phyloP scores from a whole-genome alignment of 208 protist genomes.

The Leishmania tarentolae region DNA sequence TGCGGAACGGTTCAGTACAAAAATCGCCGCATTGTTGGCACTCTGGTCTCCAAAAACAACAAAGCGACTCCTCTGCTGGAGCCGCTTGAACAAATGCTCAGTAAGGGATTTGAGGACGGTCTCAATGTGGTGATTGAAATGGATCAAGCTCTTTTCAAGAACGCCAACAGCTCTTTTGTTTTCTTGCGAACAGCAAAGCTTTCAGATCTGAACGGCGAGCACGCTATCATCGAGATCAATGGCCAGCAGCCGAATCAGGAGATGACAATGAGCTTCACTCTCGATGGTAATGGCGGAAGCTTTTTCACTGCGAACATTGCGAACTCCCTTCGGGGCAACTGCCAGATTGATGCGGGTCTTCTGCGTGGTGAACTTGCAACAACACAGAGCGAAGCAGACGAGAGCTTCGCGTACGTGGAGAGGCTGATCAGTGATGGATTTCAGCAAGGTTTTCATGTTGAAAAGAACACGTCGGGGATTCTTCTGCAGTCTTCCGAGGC shows the following conservation, averaged over 20 bases:
- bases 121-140: constrained; percentile 43
- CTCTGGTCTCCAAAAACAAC: constrained; percentile 45
- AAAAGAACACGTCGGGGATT: constrained; percentile 40
- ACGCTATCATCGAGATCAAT: constrained; percentile 61
- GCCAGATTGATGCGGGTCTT: constrained; percentile 43
- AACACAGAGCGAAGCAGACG: constrained; percentile 41
- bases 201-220: constrained; percentile 56
- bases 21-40: constrained; percentile 38
- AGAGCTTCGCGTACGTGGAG: constrained; percentile 36
- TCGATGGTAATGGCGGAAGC: constrained; percentile 40
- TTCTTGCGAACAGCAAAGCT: constrained; percentile 42
- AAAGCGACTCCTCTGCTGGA: constrained; percentile 41
- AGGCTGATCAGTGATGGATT: constrained; percentile 46
- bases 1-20: constrained; percentile 39
- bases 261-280: constrained; percentile 46
- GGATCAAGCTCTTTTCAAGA: constrained; percentile 53
- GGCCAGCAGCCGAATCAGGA: constrained; percentile 43
- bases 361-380: constrained; percentile 56
- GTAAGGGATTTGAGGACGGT: constrained; percentile 48
- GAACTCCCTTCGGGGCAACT: constrained; percentile 63
- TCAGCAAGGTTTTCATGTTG: constrained; percentile 42
- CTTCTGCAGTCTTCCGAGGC: constrained; percentile 36
- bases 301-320: constrained; percentile 55
- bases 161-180: constrained; percentile 43
- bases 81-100: constrained; percentile 52